Evolutionary conservation across 139 green algal genomes (phyloP).

Genomic region (Micromonas pusilla): DNA sequence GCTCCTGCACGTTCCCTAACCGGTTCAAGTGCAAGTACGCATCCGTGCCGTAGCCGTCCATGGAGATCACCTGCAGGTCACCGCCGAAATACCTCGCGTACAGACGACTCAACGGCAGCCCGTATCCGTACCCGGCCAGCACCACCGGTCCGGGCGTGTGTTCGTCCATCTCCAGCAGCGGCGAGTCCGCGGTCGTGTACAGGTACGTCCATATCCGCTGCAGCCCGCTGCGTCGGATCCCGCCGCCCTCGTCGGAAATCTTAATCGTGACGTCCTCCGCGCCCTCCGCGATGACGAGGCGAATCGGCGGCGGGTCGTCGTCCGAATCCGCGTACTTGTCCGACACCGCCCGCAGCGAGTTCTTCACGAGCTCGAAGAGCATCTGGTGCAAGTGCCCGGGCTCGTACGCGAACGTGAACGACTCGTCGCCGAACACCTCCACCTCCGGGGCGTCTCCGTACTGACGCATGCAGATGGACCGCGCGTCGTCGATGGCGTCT

Average conservation of each 20-base stretch:
- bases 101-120: conserved; percentile 79
- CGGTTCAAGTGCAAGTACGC: conserved; percentile 96
- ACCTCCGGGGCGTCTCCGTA: conserved; percentile 75
- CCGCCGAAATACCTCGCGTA: conserved; percentile 89
- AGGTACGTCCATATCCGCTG: conserved; percentile 97
- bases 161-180: conserved; percentile 46
- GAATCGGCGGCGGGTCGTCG: conserved; percentile 72
- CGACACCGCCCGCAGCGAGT: conserved; percentile 83
- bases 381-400: conserved; percentile 96
- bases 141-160: conserved; percentile 48
- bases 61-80: conserved; percentile 91
- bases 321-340: conserved; percentile 76
- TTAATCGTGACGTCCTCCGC: conserved; percentile 97
- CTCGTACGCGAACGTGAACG: conserved; percentile 92
- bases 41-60: conserved; percentile 97
- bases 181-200: conserved; percentile 83
- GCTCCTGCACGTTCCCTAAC: conserved; percentile 60
- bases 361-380: conserved; percentile 86
- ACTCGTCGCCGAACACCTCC: conserved; percentile 76
- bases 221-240: conserved; percentile 84
- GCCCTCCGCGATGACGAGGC: conserved; percentile 90
- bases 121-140: conserved; percentile 91
- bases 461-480: conserved; percentile 83
- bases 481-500: conserved; percentile 88
- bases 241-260: conserved; percentile 86